Base-by-base conservation (phyloP, 2,329 filamentous ascomycete genomes). In the Colletotrichum aenigma region DNA sequence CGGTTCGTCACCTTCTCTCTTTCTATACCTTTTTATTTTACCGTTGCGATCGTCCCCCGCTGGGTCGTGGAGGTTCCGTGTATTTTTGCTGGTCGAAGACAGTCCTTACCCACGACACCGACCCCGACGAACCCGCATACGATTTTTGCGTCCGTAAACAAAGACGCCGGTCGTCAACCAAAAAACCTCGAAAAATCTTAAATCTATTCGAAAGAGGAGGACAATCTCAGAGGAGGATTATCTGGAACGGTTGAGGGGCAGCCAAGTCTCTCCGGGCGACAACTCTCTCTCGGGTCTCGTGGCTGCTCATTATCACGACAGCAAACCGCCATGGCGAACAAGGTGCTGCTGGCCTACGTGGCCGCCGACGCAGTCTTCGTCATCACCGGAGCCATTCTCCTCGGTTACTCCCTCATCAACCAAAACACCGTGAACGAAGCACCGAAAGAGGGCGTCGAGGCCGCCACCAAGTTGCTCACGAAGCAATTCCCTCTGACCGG, bases 381-480 rank as follows among this genome's bases (percentile, higher is more conserved):
- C 78, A 80, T 84, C 71, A 89, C 89, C 76, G 90, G 90, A 71
- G 86, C 88, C 78, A 83, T 92, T 80, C 87, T 90, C 81, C 83
- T 92, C 76, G 89, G 86, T 73, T 91, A 91, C 82, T 89, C 86
- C 69, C 81, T 91, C 81, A 85, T 91, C 79, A 89, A 89, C 78
- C 84, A 85, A 79, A 88, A 86, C 76, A 83, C 85, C 73, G 84
- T 86, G 81, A 83, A 85, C 81, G 81, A 88, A 76, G 66, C 78
- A 15, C 85, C 89, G 36, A 81, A 79, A 6, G 84, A 88, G 58
- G 90, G 90, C 70, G 80, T 83, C 71, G 84, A 89, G 72, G 89
- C 88, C 32, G 88, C 88, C 34, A 85, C 87, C 72, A 86, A 90
- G 77, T 82, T 92, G 56, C 82, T 92, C 26, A 90, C 91, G 82